Evolutionary conservation across 78 protist genomes (phyloP).

Genomic region (Goniomonas avonlea): DNA sequence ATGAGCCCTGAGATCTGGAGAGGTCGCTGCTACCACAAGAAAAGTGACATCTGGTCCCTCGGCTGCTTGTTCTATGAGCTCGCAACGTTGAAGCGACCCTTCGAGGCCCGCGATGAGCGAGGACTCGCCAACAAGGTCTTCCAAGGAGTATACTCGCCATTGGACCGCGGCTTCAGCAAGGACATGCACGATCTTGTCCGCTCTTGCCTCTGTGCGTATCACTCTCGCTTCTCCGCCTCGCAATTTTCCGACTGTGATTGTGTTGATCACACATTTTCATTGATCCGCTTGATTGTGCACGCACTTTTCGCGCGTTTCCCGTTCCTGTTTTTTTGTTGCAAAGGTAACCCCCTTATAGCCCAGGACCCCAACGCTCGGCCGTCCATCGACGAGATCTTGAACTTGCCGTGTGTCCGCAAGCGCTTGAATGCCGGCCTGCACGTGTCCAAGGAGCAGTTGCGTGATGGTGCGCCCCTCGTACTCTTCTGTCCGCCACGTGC

Average conservation of each 20-base stretch:
- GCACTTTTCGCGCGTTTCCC: no score
- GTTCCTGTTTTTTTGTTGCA: no score
- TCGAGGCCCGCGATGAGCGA: constrained; percentile 2
- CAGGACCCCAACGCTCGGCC: neutral
- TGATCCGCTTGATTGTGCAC: no score
- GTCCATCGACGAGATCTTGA: constrained; percentile 7
- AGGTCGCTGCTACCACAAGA: constrained; percentile 58
- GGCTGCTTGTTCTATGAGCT: constrained; percentile 57
- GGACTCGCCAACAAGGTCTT: constrained; percentile 33
- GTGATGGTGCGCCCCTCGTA: no score
- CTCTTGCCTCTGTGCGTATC: neutral
- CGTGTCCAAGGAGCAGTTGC: no score
- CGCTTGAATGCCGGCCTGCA: no score
- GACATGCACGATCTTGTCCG: constrained; percentile 1
- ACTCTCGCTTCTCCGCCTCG: neutral
- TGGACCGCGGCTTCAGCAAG: neutral
- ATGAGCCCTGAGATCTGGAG: constrained; percentile 66
- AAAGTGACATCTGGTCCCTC: constrained; percentile 79
- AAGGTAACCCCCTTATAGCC: neutral
- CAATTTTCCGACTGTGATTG: neutral
- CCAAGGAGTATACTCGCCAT: neutral
- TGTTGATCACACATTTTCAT: no score
- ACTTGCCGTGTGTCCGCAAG: no score
- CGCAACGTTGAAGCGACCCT: constrained; percentile 40
- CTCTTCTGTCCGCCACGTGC: no score